A percentile compares a stretch with the other conserved stretches of the same genome.
Evolutionary conservation across 2,329 filamentous ascomycete species (phyloP).

Genomic region (Thelonectria olida): DNA sequence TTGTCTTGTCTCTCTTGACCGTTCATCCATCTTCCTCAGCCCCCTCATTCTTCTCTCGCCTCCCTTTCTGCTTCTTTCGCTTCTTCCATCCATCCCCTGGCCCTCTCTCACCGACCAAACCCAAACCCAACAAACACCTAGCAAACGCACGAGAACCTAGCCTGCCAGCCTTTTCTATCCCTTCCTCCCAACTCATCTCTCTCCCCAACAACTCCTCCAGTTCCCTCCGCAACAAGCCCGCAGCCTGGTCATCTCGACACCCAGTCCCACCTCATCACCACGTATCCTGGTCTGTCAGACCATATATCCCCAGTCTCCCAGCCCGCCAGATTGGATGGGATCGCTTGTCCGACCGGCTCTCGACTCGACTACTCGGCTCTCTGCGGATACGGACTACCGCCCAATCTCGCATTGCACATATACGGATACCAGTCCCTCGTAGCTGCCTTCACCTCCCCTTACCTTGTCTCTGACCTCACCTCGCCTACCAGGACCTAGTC

Average conservation of each 20-base stretch:
- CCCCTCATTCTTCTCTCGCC: constrained; percentile 7
- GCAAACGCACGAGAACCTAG: too few species aligned
- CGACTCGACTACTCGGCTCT: constrained; percentile 31
- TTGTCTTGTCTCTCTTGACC: not conserved
- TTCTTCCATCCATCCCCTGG: not conserved
- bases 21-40: not conserved
- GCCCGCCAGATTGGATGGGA: constrained; percentile 37
- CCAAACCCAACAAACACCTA: not conserved
- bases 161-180: not conserved
- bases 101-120: constrained; percentile 1
- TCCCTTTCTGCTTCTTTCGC: not conserved
- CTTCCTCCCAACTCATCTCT: not conserved
- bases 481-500: constrained; percentile 8
- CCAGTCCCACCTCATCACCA: constrained; percentile 33
- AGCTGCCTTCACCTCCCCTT: constrained; percentile 16
- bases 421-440: constrained; percentile 16
- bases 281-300: constrained; percentile 41
- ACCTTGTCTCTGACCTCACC: constrained; percentile 10
- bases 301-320: constrained; percentile 31
- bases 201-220: constrained; percentile 13
- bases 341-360: constrained; percentile 29
- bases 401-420: constrained; percentile 27
- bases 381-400: constrained; percentile 8
- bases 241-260: constrained; percentile 10
- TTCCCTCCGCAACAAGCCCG: constrained; percentile 6